Evolutionary conservation across 2,329 filamentous ascomycete genomes (phyloP).

Genomic region (Botryotinia globosa): DNA sequence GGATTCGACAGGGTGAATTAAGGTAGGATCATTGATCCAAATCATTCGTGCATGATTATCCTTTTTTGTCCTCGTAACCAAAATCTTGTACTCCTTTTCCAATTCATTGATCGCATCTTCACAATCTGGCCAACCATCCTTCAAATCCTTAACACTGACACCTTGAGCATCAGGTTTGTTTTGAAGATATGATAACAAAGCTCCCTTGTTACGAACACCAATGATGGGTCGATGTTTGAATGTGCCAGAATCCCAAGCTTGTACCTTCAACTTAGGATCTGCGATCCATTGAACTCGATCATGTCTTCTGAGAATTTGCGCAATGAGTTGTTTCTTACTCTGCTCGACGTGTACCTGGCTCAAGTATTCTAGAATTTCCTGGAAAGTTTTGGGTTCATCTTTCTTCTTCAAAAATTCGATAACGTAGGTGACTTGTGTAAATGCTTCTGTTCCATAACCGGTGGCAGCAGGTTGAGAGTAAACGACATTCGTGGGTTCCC

Average conservation of each 20-base stretch:
- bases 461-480: conserved; percentile 77
- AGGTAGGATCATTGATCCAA: conserved; percentile 81
- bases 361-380: conserved; percentile 77
- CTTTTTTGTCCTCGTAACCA: conserved; percentile 89
- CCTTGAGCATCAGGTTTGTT: conserved; percentile 76
- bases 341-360: conserved; percentile 64
- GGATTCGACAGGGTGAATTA: conserved; percentile 71
- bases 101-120: conserved; percentile 74
- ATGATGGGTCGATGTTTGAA: conserved; percentile 84
- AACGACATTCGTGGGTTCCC: conserved; percentile 54
- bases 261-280: conserved; percentile 58
- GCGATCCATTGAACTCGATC: conserved; percentile 57
- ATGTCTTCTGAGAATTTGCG: conserved; percentile 64
- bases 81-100: conserved; percentile 73
- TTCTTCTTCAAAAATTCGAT: conserved; percentile 79
- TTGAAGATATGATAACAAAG: conserved; percentile 79
- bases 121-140: conserved; percentile 91
- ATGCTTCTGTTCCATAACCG: conserved; percentile 73
- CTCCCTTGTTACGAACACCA: conserved; percentile 72
- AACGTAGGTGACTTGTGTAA: conserved; percentile 85
- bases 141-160: conserved; percentile 82
- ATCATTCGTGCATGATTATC: conserved; percentile 82
- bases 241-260: conserved; percentile 65
- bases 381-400: conserved; percentile 64
- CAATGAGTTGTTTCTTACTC: conserved; percentile 61